Conservation (phyloP, 1,284 basidiomycete genomes). For the Ganoderma leucocontextum region DNA sequence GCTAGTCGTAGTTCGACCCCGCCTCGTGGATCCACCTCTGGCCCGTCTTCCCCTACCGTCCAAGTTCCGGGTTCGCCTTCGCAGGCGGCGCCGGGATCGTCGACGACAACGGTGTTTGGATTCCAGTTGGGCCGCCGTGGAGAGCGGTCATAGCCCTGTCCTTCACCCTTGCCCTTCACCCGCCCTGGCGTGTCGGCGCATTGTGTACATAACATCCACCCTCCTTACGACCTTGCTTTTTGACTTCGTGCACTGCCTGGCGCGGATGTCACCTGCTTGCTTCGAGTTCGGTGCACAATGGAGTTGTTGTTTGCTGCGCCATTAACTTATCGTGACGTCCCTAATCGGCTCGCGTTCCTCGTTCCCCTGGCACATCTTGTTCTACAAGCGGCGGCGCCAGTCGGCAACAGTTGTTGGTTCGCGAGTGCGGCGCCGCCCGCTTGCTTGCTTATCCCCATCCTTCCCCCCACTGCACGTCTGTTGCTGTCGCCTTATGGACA, state of each 20-base stretch:
- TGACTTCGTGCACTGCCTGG: slow-evolving; percentile 17
- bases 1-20: slow-evolving; percentile 5
- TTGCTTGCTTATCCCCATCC: not conserved
- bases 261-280: slow-evolving; percentile 13
- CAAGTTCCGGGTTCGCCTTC: not conserved
- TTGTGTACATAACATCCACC: slow-evolving; percentile 27
- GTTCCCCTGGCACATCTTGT: slow-evolving; percentile 15
- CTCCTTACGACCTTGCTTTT: slow-evolving; percentile 14
- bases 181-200: not conserved
- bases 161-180: not conserved
- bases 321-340: slow-evolving; percentile 35
- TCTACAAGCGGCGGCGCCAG: not conserved
- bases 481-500: not conserved
- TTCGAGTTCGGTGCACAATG: slow-evolving; percentile 30
- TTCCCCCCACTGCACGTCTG: not conserved
- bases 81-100: slow-evolving; percentile 19
- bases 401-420: not conserved
- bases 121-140: slow-evolving; percentile 34
- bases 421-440: not conserved
- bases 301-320: slow-evolving; percentile 22
- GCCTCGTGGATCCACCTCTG: not conserved
- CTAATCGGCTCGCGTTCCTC: slow-evolving; percentile 32
- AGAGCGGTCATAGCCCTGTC: slow-evolving; percentile 14
- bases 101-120: slow-evolving; percentile 31
- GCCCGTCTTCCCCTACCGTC: slow-evolving; percentile 1